Evolutionary conservation across 805 yeast genomes (phyloP).

Genomic region (Schwanniomyces pseudopolymorphus): DNA sequence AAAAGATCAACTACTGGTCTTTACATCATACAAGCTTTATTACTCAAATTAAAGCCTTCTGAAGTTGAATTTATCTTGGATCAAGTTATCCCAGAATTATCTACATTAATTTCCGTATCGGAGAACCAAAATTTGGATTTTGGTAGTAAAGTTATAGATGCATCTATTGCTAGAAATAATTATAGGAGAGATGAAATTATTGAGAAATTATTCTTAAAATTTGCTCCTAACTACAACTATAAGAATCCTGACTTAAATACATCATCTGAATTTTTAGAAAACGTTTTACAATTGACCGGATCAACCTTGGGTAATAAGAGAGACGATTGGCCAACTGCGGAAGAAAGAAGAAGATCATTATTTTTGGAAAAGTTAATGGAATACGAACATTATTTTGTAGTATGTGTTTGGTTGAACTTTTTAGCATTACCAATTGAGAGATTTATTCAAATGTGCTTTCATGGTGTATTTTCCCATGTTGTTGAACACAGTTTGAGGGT

Average conservation of each 20-base stretch:
- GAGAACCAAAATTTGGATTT: conserved; percentile 67
- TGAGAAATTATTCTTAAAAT: conserved; percentile 38
- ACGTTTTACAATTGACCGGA: conserved; percentile 58
- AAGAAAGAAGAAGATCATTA: conserved; percentile 76
- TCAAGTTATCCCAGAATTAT: conserved; percentile 63
- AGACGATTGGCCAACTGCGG: conserved; percentile 91
- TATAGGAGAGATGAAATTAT: conserved; percentile 63
- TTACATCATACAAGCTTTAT: conserved; percentile 69
- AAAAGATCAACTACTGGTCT: conserved; percentile 83
- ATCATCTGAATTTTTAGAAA: conserved; percentile 59
- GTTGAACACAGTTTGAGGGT: conserved; percentile 63
- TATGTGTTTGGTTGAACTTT: conserved; percentile 58
- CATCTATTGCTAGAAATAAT: conserved; percentile 56
- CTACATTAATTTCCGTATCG: conserved; percentile 48
- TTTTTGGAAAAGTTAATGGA: conserved; percentile 72
- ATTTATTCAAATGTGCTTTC: conserved; percentile 72
- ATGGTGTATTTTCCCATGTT: conserved; percentile 89
- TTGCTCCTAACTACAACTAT: conserved; percentile 39
- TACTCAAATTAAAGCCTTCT: conserved; percentile 60
- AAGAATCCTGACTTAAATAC: conserved; percentile 15
- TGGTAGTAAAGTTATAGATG: conserved; percentile 64
- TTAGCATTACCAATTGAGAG: conserved; percentile 60
- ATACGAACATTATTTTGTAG: conserved; percentile 61
- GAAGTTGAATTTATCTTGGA: conserved; percentile 66
- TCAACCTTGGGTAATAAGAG: conserved; percentile 80